Percentiles rank a stretch among this genome's conserved stretches.
Evolutionary conservation across 2,329 filamentous ascomycete species (phyloP).

Genomic region (Fonsecaea pugnacius): DNA sequence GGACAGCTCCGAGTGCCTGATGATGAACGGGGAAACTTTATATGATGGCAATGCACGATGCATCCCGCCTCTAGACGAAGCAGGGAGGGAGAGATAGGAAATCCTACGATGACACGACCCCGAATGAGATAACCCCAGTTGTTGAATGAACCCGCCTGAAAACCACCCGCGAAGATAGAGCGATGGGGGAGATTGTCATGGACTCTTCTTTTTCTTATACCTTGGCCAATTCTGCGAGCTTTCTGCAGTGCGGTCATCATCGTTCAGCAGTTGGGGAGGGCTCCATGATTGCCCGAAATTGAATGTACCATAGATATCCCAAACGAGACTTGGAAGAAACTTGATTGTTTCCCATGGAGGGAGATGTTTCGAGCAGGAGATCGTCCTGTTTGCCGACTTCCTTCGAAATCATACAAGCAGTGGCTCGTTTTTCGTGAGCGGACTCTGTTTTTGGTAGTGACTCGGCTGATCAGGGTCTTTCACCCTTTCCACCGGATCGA

Average conservation of each 20-base stretch:
- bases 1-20: constrained; percentile 15
- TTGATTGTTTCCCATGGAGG: background rate
- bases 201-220: background rate
- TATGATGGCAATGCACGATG: background rate
- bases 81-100: background rate
- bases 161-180: background rate
- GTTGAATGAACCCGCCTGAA: background rate
- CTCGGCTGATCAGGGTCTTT: background rate
- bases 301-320: background rate
- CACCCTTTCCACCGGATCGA: background rate
- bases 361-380: background rate
- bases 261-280: background rate
- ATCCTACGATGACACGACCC: background rate
- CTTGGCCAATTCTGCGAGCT: background rate
- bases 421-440: background rate
- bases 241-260: background rate
- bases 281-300: background rate
- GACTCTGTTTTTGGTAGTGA: background rate
- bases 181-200: background rate
- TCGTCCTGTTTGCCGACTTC: background rate
- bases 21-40: constrained; percentile 16
- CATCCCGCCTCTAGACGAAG: background rate
- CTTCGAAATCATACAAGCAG: background rate
- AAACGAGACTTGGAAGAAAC: background rate
- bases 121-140: background rate